These are phyloP conservation scores for Kwoniella dejecticola DNA, from an alignment of 768 basidiomycete species.

Conservation along the genomic window DNA sequence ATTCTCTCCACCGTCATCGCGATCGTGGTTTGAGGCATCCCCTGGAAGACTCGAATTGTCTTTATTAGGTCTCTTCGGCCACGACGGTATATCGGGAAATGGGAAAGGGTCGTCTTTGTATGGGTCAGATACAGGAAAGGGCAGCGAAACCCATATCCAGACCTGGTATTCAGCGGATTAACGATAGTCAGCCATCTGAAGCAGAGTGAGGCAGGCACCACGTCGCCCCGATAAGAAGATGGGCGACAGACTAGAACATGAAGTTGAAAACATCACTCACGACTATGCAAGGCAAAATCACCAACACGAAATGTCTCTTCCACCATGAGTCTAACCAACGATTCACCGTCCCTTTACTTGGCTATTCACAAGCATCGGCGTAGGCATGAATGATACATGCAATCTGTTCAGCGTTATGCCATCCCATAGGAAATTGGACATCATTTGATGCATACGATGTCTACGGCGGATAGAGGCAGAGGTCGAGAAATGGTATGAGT, in stretches of 20 bases:
- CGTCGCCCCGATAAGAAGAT: too few species aligned
- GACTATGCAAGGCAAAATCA: constrained; percentile 55
- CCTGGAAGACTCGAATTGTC: constrained; percentile 2
- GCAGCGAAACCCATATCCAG: constrained; percentile 58
- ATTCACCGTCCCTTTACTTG: constrained; percentile 54
- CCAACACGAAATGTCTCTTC: constrained; percentile 57
- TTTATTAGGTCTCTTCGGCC: constrained; percentile 26
- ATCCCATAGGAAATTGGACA: too few species aligned
- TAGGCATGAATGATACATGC: too few species aligned
- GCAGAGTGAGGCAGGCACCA: too few species aligned
- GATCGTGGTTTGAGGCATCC: too few species aligned
- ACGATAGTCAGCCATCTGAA: too few species aligned
- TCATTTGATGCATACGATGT: too few species aligned
- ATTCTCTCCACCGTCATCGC: neutral
- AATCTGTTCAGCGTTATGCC: too few species aligned
- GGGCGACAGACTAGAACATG: too few species aligned
- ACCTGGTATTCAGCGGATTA: constrained; percentile 30
- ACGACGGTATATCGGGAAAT: constrained; percentile 52
- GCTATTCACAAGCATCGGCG: constrained; percentile 43
- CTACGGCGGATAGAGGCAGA: too few species aligned
- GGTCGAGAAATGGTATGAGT: neutral
- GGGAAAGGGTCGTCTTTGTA: constrained; percentile 54
- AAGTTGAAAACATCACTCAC: too few species aligned
- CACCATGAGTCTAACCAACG: constrained; percentile 56
- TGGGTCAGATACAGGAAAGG: constrained; percentile 57